Conservation (phyloP, 331 rosid species). For the Spiraea crenata region DNA sequence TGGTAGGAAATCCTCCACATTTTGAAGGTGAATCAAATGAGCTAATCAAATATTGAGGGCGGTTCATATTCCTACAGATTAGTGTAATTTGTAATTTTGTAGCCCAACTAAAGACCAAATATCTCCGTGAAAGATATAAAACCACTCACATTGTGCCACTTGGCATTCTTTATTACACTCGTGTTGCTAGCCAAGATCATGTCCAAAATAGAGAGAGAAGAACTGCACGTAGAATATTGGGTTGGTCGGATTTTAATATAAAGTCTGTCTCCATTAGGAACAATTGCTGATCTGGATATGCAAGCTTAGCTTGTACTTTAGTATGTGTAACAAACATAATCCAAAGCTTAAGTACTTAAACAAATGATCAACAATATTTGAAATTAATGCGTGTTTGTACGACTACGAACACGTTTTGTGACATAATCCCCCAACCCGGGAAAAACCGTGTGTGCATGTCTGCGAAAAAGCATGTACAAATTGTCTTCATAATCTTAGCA, state of each 20-base stretch:
- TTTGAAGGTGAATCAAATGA: background rate
- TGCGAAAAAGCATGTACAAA: background rate
- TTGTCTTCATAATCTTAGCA: slow-evolving; percentile 12
- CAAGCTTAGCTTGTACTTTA: slow-evolving; percentile 3
- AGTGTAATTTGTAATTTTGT: too few relatives aligned
- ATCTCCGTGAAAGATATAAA: slow-evolving; percentile 53
- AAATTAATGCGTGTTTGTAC: slow-evolving; percentile 37
- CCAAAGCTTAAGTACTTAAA: slow-evolving; percentile 1
- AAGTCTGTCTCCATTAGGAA: slow-evolving; percentile 1
- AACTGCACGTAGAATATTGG: slow-evolving; percentile 48
- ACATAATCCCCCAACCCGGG: slow-evolving; percentile 13
- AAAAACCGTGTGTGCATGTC: slow-evolving; percentile 11
- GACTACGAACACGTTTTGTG: slow-evolving; percentile 46
- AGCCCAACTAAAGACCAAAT: slow-evolving; percentile 38
- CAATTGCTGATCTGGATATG: slow-evolving; percentile 16
- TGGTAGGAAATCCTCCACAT: slow-evolving; percentile 6
- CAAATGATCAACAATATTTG: slow-evolving; percentile 13
- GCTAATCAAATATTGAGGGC: too few relatives aligned
- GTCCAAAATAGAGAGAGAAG: slow-evolving; percentile 28
- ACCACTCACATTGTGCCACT: slow-evolving; percentile 41
- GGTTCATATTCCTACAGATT: too few relatives aligned
- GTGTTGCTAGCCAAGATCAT: slow-evolving; percentile 35
- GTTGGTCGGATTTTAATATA: slow-evolving; percentile 50
- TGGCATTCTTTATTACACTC: slow-evolving; percentile 32
- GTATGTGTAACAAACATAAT: background rate